Conservation (phyloP, 352 stramenopile species). For the Aphanomyces stellatus region DNA sequence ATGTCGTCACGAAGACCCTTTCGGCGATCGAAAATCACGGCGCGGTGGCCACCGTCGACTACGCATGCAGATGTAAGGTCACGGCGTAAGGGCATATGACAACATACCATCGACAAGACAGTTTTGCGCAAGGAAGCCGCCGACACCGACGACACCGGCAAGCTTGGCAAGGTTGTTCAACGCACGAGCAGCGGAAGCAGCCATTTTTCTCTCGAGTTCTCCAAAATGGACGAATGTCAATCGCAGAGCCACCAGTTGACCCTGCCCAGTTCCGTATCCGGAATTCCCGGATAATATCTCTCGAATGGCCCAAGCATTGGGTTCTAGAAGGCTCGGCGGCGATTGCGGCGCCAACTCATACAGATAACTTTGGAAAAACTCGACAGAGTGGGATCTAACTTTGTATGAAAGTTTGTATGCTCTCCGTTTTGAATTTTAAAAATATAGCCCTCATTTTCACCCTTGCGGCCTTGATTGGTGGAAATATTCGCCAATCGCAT, state of each 20-base stretch:
- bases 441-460: too few relatives aligned
- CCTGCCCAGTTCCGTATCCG: too few relatives aligned
- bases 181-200: slow-evolving; percentile 8
- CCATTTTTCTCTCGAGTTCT: slow-evolving; percentile 6
- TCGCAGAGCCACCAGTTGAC: slow-evolving; percentile 7
- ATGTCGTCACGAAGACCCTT: slow-evolving; percentile 94
- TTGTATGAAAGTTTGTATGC: too few relatives aligned
- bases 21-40: slow-evolving; percentile 99
- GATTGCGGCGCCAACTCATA: too few relatives aligned
- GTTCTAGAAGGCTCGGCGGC: not conserved
- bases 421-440: too few relatives aligned
- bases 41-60: slow-evolving; percentile 98
- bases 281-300: not conserved
- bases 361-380: too few relatives aligned
- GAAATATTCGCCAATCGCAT: too few relatives aligned
- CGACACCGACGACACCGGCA: slow-evolving; percentile 10
- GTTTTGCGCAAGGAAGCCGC: slow-evolving; percentile 13
- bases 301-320: not conserved
- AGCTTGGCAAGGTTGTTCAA: slow-evolving; percentile 10
- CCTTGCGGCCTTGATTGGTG: too few relatives aligned
- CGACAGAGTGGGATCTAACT: too few relatives aligned
- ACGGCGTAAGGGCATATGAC: not conserved
- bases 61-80: not conserved
- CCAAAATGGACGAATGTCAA: slow-evolving; percentile 6
- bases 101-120: slow-evolving; percentile 19